Evolutionary conservation across 1,284 basidiomycete species (phyloP).

Genomic region (Fomitopsis palustris): DNA sequence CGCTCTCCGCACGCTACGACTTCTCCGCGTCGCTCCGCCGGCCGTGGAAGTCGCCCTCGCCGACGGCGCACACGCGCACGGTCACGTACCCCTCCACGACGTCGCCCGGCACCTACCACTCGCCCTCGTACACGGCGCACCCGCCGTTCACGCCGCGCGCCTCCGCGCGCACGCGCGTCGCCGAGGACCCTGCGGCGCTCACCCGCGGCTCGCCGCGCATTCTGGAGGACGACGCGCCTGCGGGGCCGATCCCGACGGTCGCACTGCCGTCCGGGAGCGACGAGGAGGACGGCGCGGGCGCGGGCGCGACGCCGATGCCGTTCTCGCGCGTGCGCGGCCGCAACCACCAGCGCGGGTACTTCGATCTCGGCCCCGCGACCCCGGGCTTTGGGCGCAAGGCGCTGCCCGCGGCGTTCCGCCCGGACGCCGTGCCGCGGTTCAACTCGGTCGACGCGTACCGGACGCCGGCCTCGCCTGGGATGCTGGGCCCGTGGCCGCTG

Average conservation of each 20-base stretch:
- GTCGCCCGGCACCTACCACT: conserved; percentile 30
- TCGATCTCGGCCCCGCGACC: conserved; percentile 20
- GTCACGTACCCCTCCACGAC: conserved; percentile 35
- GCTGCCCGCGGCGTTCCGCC: conserved; percentile 22
- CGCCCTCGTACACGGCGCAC: not conserved
- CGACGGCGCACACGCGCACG: conserved; percentile 28
- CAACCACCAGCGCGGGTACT: conserved; percentile 28
- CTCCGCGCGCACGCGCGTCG: not conserved
- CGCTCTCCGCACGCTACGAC: conserved; percentile 52
- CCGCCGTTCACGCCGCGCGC: conserved; percentile 9
- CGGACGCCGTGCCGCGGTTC: conserved; percentile 11
- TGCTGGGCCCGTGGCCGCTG: conserved; percentile 15
- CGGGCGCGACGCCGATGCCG: conserved; percentile 11
- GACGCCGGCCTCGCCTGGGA: not conserved
- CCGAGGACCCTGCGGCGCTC: conserved; percentile 8
- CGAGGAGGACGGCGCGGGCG: conserved; percentile 24
- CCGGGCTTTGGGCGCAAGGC: conserved; percentile 12
- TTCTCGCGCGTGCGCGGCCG: conserved; percentile 16
- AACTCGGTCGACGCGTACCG: conserved; percentile 17
- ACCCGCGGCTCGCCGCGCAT: conserved; percentile 28
- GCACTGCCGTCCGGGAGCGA: conserved; percentile 10
- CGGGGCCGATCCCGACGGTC: not conserved
- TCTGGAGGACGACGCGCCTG: conserved; percentile 15
- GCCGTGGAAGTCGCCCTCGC: conserved; percentile 34
- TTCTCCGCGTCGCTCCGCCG: conserved; percentile 47